These are phyloP conservation scores for Venturia carpophila DNA, from an alignment of 2,329 filamentous ascomycete genomes.

Conservation along the genomic window DNA sequence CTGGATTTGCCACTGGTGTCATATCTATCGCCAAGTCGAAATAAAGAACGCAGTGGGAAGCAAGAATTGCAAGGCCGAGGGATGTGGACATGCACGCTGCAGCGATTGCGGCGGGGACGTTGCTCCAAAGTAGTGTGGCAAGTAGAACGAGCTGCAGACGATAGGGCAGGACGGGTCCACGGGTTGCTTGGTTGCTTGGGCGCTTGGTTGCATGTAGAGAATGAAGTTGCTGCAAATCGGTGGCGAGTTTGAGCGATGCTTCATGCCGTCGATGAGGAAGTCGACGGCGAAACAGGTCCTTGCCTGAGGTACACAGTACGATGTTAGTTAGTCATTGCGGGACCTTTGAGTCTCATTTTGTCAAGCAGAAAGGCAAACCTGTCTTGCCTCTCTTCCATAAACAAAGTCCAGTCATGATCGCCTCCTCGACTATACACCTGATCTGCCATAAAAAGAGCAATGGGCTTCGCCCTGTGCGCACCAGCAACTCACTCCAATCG, in stretches of 20 bases:
- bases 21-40: not conserved
- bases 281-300: not conserved
- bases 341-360: not conserved
- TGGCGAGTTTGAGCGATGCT: not conserved
- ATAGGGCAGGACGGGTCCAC: not conserved
- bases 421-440: too few species aligned
- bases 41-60: not conserved
- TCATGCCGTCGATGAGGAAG: not conserved
- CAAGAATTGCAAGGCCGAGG: not conserved
- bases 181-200: too few species aligned
- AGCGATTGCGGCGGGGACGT: not conserved
- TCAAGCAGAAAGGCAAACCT: not conserved
- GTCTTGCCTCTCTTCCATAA: not conserved
- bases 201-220: not conserved
- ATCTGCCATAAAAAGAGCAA: too few species aligned
- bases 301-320: not conserved
- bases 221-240: not conserved
- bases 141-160: not conserved
- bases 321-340: not conserved
- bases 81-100: not conserved
- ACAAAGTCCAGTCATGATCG: too few species aligned
- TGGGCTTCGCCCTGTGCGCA: too few species aligned
- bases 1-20: slow-evolving; percentile 6
- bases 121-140: not conserved
- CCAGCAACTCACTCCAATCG: too few species aligned